Evolutionary conservation across 2,329 filamentous ascomycete species (phyloP), one percentile per base, ranked within the genome.

Genomic region (Tolypocladium ovalisporum): DNA sequence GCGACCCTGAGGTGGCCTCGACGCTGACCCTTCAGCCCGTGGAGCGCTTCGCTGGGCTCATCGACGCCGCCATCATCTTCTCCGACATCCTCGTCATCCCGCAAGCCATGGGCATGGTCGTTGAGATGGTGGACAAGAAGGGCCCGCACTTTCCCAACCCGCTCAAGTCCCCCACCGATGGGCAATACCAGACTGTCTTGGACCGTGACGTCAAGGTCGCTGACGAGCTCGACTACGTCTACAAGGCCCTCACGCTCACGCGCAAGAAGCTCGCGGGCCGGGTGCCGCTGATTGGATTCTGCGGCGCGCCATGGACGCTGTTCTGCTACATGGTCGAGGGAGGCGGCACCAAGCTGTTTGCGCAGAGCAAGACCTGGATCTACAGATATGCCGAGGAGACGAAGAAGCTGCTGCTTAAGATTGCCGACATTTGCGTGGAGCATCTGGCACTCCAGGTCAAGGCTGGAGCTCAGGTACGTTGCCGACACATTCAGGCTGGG

Each of bases 251-350:
- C 62, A 95, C 91, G 0, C 72, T 97, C 67, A 97, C 94, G 32
- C 81, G 94, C 64, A 81, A 89, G 71, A 97, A 96, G 79, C 76
- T 99, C 55, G 80, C 86, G 53, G 94, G 94, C 1, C 81, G 91
- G 52, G 94, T 99, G 36, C 94, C 94, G 7, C 75, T 99, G 62
- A 95, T 96, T 70, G 94, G 94, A 39, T 99, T 99, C 77, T 97
- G 92, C 67, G 94, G 94, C 56, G 92, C 94, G 9, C 94, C 94
- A 1, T 99, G 94, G 90, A 99, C 94, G 2, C 75, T 99, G 59
- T 82, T 99, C 68, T 96, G 93, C 77, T 99, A 99, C 77, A 99
- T 99, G 94, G 90, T 97, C 22, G 94, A 99, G 74, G 94, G 94
- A 19, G 94, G 94, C 53, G 94, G 94, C 49, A 95, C 88, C 64